These are phyloP conservation scores for Teratosphaeria destructans DNA, from an alignment of 2,329 filamentous ascomycete species.

Conservation along the genomic window DNA sequence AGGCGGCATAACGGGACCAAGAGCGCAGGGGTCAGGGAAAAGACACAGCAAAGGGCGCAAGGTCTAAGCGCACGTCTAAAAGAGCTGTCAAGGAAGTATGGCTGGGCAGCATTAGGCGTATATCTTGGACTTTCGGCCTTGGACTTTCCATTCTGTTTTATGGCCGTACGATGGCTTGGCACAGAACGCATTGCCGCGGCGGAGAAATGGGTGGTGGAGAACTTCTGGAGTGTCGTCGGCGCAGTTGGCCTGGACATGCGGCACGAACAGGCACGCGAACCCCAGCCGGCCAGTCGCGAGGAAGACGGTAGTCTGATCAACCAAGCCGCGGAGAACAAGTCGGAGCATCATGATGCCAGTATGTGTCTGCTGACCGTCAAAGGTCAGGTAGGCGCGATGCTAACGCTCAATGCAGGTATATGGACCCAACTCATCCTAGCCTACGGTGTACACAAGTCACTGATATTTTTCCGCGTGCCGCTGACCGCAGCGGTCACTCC, in stretches of 20 bases:
- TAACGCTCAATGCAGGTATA: constrained; percentile 39
- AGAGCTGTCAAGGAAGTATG: constrained; percentile 83
- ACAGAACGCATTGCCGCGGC: constrained; percentile 71
- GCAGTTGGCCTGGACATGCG: constrained; percentile 29
- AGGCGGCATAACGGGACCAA: not conserved
- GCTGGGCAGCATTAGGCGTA: constrained; percentile 86
- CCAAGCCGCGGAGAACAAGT: not conserved
- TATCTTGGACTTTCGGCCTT: constrained; percentile 73
- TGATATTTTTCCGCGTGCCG: constrained; percentile 93
- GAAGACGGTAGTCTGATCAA: constrained; percentile 6
- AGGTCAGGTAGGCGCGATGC: constrained; percentile 8
- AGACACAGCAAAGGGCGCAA: constrained; percentile 6
- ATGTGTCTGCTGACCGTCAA: constrained; percentile 9
- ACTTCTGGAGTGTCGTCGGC: constrained; percentile 50
- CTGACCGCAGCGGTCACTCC: constrained; percentile 82
- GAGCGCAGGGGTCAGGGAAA: constrained; percentile 6
- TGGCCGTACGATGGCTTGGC: constrained; percentile 72
- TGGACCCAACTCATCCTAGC: constrained; percentile 86
- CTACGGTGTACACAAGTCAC: constrained; percentile 95
- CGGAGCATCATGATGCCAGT: constrained; percentile 21
- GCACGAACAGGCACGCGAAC: constrained; percentile 4
- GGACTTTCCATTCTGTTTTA: constrained; percentile 92
- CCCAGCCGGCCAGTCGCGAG: constrained; percentile 2
- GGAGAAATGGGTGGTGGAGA: constrained; percentile 58
- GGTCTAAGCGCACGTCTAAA: constrained; percentile 57